A percentile compares a stretch with the other conserved stretches of the same genome.
phyloP scores from a whole-genome alignment of 371 early-diverging fungal species.

The Mucor sp. region DNA sequence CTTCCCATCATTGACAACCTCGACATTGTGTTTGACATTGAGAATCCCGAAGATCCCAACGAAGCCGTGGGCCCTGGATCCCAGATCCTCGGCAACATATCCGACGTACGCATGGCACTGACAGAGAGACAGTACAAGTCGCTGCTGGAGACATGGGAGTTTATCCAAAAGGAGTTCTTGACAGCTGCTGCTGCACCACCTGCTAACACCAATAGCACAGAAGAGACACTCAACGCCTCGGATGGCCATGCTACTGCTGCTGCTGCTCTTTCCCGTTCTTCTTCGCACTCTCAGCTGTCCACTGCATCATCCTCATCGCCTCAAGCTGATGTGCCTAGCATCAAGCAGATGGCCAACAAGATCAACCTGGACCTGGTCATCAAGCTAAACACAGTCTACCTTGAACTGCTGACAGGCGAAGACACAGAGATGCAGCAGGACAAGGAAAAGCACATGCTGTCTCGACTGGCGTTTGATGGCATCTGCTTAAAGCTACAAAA shows the following conservation, averaged over 20 bases:
- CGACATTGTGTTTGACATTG: slow-evolving; percentile 70
- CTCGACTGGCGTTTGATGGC: slow-evolving; percentile 58
- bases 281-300: background rate
- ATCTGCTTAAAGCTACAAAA: slow-evolving; percentile 67
- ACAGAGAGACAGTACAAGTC: slow-evolving; percentile 82
- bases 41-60: slow-evolving; percentile 32
- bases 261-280: background rate
- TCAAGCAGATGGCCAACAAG: background rate
- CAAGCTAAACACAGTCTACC: slow-evolving; percentile 24
- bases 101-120: slow-evolving; percentile 77
- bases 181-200: slow-evolving; percentile 9
- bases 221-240: background rate
- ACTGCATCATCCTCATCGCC: background rate
- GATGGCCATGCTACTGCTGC: background rate
- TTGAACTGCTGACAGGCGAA: slow-evolving; percentile 62
- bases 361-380: slow-evolving; percentile 28
- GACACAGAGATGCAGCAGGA: slow-evolving; percentile 30
- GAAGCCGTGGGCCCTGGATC: slow-evolving; percentile 44
- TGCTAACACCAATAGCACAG: background rate
- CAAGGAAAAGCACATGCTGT: slow-evolving; percentile 30
- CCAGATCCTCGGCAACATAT: slow-evolving; percentile 68
- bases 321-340: background rate
- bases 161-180: slow-evolving; percentile 63
- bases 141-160: slow-evolving; percentile 64
- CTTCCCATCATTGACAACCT: slow-evolving; percentile 85